These are phyloP conservation scores for Rubia balearica DNA, from an alignment of 305 asterid genomes.

Conservation along the genomic window DNA sequence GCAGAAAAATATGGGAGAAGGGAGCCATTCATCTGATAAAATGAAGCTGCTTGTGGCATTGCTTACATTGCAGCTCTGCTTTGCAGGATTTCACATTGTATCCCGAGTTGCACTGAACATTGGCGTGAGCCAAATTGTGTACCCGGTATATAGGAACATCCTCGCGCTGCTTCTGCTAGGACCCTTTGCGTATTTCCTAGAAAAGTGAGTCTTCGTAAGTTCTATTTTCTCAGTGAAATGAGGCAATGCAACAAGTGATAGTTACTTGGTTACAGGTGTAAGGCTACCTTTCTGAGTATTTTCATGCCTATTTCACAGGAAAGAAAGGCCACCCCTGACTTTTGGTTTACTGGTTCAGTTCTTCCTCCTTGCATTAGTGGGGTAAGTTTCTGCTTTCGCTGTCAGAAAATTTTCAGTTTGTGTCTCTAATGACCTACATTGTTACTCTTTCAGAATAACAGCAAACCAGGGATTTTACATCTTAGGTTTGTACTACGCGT, in stretches of 20 bases:
- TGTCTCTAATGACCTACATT: not conserved
- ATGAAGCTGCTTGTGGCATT: conserved; percentile 55
- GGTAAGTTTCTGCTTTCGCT: conserved; percentile 34
- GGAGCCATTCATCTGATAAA: conserved; percentile 35
- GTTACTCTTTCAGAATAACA: conserved; percentile 44
- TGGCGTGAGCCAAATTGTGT: conserved; percentile 86
- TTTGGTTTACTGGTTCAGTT: conserved; percentile 69
- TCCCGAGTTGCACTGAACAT: conserved; percentile 77
- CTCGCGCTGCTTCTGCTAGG: conserved; percentile 63
- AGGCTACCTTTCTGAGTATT: not conserved
- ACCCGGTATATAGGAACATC: conserved; percentile 73
- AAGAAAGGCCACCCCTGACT: conserved; percentile 80
- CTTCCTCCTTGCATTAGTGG: conserved; percentile 67
- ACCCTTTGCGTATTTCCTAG: conserved; percentile 71
- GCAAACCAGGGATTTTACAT: conserved; percentile 85
- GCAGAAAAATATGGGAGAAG: conserved; percentile 40
- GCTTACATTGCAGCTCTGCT: conserved; percentile 68
- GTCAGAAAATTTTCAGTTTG: not conserved
- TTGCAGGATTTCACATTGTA: conserved; percentile 80
- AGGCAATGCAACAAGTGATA: not conserved
- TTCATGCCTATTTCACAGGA: conserved; percentile 37
- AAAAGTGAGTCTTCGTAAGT: conserved; percentile 44
- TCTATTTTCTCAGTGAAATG: not conserved
- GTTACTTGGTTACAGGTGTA: not conserved
- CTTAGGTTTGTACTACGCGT: conserved; percentile 69